phyloP scores from a whole-genome alignment of 345 rosid species.

The Gossypium anomalum region DNA sequence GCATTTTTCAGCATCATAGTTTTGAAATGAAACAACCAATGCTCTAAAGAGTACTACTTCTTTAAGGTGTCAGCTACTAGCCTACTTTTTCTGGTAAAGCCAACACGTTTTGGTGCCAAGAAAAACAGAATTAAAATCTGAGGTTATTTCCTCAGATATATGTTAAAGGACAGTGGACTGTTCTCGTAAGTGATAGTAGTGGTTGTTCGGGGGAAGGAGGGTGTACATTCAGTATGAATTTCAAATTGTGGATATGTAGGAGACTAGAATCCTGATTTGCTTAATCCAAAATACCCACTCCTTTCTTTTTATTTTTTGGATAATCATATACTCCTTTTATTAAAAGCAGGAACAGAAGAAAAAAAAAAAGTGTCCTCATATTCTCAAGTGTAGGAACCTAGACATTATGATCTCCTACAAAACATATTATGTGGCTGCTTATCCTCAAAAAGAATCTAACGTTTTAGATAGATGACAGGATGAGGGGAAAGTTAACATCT shows the following conservation, averaged over 20 bases:
- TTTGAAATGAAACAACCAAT: not conserved
- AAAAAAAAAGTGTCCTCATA: not conserved
- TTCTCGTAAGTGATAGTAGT: not conserved
- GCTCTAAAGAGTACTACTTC: not conserved
- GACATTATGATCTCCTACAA: not conserved
- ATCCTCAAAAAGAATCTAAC: not conserved
- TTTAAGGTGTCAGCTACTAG: not conserved
- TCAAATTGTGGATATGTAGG: not conserved
- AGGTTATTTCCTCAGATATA: not conserved
- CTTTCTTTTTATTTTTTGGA: not conserved
- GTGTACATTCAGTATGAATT: not conserved
- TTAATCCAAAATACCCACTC: not conserved
- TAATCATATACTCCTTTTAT: not conserved
- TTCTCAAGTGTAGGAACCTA: not conserved
- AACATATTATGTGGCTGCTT: not conserved
- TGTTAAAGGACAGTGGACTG: not conserved
- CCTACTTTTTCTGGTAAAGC: not conserved
- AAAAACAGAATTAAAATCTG: not conserved
- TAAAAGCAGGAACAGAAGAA: not conserved
- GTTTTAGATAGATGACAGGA: not conserved
- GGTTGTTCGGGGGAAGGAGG: no score
- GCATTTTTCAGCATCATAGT: not conserved
- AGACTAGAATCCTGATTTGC: not conserved
- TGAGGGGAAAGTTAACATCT: not conserved
- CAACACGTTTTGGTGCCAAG: not conserved